Base-by-base conservation (phyloP, 2,329 filamentous ascomycete genomes). In the Septoria petroselini region DNA sequence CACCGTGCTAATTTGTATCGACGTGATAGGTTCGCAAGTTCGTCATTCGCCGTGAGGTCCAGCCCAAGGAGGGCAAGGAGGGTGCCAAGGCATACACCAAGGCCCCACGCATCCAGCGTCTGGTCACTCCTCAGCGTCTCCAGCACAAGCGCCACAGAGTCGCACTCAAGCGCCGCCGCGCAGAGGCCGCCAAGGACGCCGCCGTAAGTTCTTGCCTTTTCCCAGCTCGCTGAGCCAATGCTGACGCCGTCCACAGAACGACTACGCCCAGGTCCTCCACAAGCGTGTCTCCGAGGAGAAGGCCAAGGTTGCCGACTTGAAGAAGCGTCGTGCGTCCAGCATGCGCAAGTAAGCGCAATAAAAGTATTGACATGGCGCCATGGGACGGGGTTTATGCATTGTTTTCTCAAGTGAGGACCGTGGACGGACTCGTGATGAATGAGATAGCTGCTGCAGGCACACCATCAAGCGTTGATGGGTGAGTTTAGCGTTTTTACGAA, bases 101-200 rank as follows among this genome's bases (percentile, higher is more conserved):
- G 88, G 93, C 93, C 70, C 93, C 93, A 76, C 94, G 91, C 84
- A 98, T 98, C 80, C 93, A 98, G 85, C 89, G 93, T 75, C 89
- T 98, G 69, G 90, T 98, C 70, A 98, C 93, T 71, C 93, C 93
- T 75, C 93, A 97, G 81, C 93, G 93, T 76, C 90, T 98, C 73
- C 93, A 98, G 84, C 93, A 95, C 87, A 98, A 97, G 88, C 90
- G 93, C 71, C 93, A 97, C 83, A 84, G 91, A 68, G 80, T 94
- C 70, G 91, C 93, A 71, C 86, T 98, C 79, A 98, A 98, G 90
- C 89, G 91, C 76, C 91, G 93, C 77, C 88, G 90, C 73, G 79
- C 91, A 71, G 93, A 98, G 82, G 87, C 91, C 77, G 84, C 89
- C 80, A 96, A 96, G 85, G 93, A 98, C 74, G 91, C 95, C 82